Conservation (phyloP, 2,329 filamentous ascomycete species). For the Aspergillus awamori region DNA sequence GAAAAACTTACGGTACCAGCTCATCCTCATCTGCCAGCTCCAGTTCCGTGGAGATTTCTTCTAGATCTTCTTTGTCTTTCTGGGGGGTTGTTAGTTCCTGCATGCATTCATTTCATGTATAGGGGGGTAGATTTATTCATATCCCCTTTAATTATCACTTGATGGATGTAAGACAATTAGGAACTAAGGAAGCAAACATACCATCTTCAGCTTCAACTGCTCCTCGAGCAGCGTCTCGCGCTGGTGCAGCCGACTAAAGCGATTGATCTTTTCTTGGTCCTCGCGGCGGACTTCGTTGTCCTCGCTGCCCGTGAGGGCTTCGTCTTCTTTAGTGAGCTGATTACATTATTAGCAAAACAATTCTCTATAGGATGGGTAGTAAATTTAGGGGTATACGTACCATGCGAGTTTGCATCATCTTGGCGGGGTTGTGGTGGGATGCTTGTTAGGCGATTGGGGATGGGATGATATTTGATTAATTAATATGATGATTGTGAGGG, state of each 20-base stretch:
- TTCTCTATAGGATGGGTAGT: neutral
- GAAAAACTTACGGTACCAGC: slow-evolving; percentile 73
- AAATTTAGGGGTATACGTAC: slow-evolving; percentile 41
- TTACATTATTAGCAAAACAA: neutral
- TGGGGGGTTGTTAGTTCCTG: slow-evolving; percentile 41
- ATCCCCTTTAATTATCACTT: neutral
- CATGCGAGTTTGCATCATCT: slow-evolving; percentile 64
- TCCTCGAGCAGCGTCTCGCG: slow-evolving; percentile 78
- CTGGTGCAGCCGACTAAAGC: slow-evolving; percentile 91
- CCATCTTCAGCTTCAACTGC: slow-evolving; percentile 76
- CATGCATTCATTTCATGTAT: neutral
- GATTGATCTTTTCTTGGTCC: slow-evolving; percentile 99
- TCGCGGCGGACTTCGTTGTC: slow-evolving; percentile 94
- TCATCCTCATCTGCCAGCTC: slow-evolving; percentile 96
- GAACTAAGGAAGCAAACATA: slow-evolving; percentile 14
- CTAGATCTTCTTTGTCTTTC: slow-evolving; percentile 98
- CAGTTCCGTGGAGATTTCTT: slow-evolving; percentile 86
- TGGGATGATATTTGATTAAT: neutral
- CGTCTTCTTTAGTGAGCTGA: slow-evolving; percentile 92
- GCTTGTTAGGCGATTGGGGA: slow-evolving; percentile 6
- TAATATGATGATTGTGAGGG: too few relatives aligned
- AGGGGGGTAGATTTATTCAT: neutral
- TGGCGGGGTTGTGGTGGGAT: slow-evolving; percentile 16
- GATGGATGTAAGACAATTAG: neutral
- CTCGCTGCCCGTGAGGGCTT: slow-evolving; percentile 70